Evolutionary conservation across 768 basidiomycete species (phyloP), one percentile per base, ranked within the genome.

Genomic region (Amanita polypyramis): DNA sequence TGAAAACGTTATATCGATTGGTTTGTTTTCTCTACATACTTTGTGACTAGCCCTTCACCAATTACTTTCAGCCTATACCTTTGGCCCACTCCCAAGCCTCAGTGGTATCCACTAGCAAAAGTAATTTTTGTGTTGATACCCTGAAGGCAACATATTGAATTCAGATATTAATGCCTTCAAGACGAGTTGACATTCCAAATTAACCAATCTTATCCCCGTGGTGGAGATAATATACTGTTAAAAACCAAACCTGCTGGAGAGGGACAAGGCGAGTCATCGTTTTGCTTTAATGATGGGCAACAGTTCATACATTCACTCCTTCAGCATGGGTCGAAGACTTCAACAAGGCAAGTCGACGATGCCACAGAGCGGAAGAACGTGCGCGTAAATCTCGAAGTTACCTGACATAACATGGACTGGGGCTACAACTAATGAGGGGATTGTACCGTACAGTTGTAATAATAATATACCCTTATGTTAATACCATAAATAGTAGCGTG

Each of bases 1-100:
- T 75, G 21, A 79, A 74, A 52, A 80, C 78, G 10, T 59, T 95
- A 11, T 94, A 94, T 62, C 77, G 86, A 33, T 85, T 92, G 79
- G 92, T 92, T 45, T 56, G 80, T 66, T 4, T 34, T 19, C n/a
- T 37, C 17, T 27, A 21, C 32, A n/a, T 17, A 14, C 15, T 19
- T 12, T 21, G 20, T 10, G n/a, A 38, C 5, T 38, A 14, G 10
- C 11, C 15, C 17, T 41, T 29, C 5, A 37, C 35, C 27, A 14
- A 34, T 19, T 27, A n/a, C n/a, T 17, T 35, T 19, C 52, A 87
- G 87, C 85, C 85, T n/a, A 80, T 88, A 39, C 77, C 81, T 0
- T 65, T 88, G n/a, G 68, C 76, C 4, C 80, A 85, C 54, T 73
- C 81, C 15, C 72, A 75, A 54, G 75, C 33, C 30, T 32, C 29